Base-by-base conservation (phyloP, 345 rosid species). In the Syzygium jambos region DNA sequence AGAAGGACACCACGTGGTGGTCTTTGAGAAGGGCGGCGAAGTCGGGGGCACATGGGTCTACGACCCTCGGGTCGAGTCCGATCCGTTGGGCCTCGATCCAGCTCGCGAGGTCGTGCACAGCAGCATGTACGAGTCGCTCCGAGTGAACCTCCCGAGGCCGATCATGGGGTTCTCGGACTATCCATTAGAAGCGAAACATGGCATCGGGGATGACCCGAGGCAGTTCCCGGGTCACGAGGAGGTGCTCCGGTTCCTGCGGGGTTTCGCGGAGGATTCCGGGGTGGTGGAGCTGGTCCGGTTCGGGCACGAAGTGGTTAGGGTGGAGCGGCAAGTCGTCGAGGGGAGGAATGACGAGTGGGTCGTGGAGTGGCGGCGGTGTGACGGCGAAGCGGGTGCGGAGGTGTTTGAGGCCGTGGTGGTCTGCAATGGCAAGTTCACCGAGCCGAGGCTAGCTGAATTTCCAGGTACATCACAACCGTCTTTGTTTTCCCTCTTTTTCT, bases 11-110 rank as follows among this genome's bases (percentile, higher is more conserved):
- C 11, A 9, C 49, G 89, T 88, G 57, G 88, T 84, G 41, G 90
- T 89, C n/a, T 91, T 89, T 27, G 91, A 91, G 73, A 88, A 80
- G 56, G 86, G 52, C 19, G 41, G 5, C 85, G 77, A 80, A 55
- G 54, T 90, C 21, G 91, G 91, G 8, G 91, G 91, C 23, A 61
- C 80, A 7, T 90, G 91, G 91, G 85, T 86, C 51, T 90, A 88
- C 41, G 85, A 73, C 30, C 86, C 89, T 4, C 84, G 73, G 80
- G 59, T 86, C 49, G 92, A 89, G 51, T 27, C 91, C 2, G 89
- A 91, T 87, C 90, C 68, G 9, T 51, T 87, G 13, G 90, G 91
- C 30, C 27, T 88, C 9, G 90, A 89, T 87, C 90, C 88, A 34
- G n/a, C 11, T 85, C 87, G 92, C 5, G 56, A 41, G 46, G 51